phyloP scores from a whole-genome alignment of 129 eudicot species.

The Chrysanthemum seticuspe region DNA sequence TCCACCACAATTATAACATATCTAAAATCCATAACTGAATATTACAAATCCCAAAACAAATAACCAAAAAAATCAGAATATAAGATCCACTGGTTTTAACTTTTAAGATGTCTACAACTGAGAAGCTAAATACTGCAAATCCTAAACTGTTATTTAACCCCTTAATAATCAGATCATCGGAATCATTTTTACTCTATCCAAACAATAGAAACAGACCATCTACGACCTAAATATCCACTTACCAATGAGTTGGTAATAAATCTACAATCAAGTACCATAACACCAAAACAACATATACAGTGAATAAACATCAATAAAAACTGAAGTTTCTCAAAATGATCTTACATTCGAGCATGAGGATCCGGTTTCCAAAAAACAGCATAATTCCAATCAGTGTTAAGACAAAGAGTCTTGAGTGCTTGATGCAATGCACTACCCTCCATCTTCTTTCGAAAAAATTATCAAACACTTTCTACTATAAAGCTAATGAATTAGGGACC shows the following conservation, averaged over 20 bases:
- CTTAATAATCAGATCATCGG: no score
- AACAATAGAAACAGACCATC: no score
- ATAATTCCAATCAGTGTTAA: constrained; percentile 40
- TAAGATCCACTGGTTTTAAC: neutral
- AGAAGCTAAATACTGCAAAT: neutral
- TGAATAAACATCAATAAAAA: neutral
- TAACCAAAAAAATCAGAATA: neutral
- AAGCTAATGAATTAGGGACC: constrained; percentile 32
- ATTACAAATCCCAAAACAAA: constrained; percentile 9
- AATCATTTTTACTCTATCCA: no score
- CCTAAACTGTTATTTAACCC: neutral
- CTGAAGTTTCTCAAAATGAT: constrained; percentile 7
- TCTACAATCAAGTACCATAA: constrained; percentile 11
- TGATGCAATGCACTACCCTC: constrained; percentile 70
- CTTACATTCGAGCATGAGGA: constrained; percentile 80
- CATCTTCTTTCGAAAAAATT: constrained; percentile 47
- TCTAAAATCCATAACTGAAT: constrained; percentile 5
- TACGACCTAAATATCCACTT: no score
- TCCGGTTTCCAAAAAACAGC: constrained; percentile 43
- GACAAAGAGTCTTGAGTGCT: constrained; percentile 43
- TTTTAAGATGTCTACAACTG: no score
- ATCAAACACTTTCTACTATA: constrained; percentile 27
- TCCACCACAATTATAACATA: neutral
- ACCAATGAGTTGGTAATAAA: constrained; percentile 7
- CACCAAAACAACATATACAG: neutral